Evolutionary conservation across 352 stramenopile genomes (phyloP).

Genomic region (Plasmopara halstedii): DNA sequence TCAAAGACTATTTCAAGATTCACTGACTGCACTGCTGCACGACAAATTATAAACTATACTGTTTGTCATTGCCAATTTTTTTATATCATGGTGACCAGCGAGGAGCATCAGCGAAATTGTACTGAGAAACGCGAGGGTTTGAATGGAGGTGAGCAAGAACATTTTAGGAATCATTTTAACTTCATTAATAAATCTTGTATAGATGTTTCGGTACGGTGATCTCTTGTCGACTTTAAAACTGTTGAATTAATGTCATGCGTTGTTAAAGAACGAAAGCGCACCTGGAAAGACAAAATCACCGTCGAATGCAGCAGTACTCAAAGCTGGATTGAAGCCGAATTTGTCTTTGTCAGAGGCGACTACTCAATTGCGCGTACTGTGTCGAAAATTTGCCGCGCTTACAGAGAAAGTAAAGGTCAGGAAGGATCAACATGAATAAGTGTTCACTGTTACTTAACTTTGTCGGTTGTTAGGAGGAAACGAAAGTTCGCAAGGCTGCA

Average conservation of each 20-base stretch:
- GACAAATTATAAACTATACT: too few species aligned
- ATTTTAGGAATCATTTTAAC: background rate
- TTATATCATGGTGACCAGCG: slow-evolving; percentile 9
- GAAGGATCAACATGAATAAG: background rate
- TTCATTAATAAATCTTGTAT: background rate
- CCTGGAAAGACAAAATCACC: slow-evolving; percentile 33
- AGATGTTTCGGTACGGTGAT: slow-evolving; percentile 15
- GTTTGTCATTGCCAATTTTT: background rate
- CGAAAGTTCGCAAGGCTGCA: slow-evolving; percentile 56
- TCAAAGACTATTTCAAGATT: background rate
- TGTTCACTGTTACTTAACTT: too few species aligned
- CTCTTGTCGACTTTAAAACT: background rate
- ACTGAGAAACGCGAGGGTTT: slow-evolving; percentile 12
- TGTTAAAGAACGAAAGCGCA: slow-evolving; percentile 22
- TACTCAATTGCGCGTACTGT: slow-evolving; percentile 70
- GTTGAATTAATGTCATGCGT: slow-evolving; percentile 3
- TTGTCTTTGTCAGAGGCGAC: slow-evolving; percentile 61
- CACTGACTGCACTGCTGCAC: background rate
- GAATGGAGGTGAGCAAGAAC: slow-evolving; percentile 5
- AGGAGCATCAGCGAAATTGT: slow-evolving; percentile 8
- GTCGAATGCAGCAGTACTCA: slow-evolving; percentile 33
- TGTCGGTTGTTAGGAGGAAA: slow-evolving; percentile 60
- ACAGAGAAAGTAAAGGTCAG: slow-evolving; percentile 79
- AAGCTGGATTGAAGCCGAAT: slow-evolving; percentile 48
- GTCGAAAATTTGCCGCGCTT: slow-evolving; percentile 75